Evolutionary conservation across 2,329 filamentous ascomycete genomes (phyloP), one percentile per base, ranked within the genome.

Genomic region (Venturia pyrina): DNA sequence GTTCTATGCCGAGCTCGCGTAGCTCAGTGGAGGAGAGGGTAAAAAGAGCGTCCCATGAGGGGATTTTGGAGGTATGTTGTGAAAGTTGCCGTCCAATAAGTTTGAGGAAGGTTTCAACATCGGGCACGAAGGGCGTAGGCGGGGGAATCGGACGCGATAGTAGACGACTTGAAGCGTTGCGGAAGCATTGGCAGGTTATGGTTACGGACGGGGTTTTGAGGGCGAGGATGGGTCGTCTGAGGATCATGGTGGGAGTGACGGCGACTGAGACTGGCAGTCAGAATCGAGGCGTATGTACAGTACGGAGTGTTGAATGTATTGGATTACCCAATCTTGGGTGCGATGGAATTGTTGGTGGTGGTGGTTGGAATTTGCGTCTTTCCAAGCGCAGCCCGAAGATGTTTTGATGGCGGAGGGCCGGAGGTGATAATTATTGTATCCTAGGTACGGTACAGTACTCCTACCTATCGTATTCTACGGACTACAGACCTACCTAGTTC

Each of bases 31-130:
- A 67, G 40, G 68, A 40, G n/a, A 67, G 40, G 37, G 28, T 37
- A 62, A 69, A 69, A 34, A 69, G 66, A 44, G 67, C 66, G 17
- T 67, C 57, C 68, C 68, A 69, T 40, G 67, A 67, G 21, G 65
- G 65, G n/a, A 69, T 66, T 63, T 68, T 67, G 50, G 65, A 53
- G 17, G 63, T 59, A 62, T 69, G 68, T 40, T 65, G 48, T 21
- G 59, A 61, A 28, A 69, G 63, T 28, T 64, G 40, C 46, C 68
- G 68, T 19, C 68, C 68, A 37, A 69, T 69, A 34, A 69, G 59
- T 32, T 48, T 68, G 50, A 69, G 68, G 56, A 69, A 69, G 24
- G 68, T 69, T 46, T 50, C 32, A n/a, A 63, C 64, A 57, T 69
- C 59, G 1, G 68, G 68, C 17, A 69, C 65, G 43, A 69, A 69